Percentiles rank a stretch among this genome's conserved stretches.
phyloP scores from a whole-genome alignment of 495 filamentous ascomycete genomes.

The Lasiosphaeria hispida region DNA sequence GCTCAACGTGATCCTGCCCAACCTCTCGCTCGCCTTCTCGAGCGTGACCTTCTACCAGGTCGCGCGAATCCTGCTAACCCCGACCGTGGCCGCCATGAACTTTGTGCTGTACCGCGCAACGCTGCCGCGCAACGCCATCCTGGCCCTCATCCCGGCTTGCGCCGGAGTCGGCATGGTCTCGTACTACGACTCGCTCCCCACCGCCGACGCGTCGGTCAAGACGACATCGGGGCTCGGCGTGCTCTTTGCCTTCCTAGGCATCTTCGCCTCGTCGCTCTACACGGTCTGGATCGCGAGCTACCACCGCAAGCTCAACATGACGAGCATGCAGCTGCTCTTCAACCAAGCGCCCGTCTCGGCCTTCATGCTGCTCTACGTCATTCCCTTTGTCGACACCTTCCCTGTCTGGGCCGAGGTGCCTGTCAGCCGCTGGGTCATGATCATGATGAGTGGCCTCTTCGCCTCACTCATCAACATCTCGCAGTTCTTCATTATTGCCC shows the following conservation, averaged over 20 bases:
- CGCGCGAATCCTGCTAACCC: constrained; percentile 68
- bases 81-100: constrained; percentile 65
- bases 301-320: constrained; percentile 63
- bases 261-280: constrained; percentile 65
- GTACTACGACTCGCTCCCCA: constrained; percentile 65
- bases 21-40: constrained; percentile 68
- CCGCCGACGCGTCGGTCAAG: constrained; percentile 42
- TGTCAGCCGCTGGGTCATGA: constrained; percentile 51
- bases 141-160: constrained; percentile 63
- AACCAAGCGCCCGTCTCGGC: constrained; percentile 69
- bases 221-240: constrained; percentile 56
- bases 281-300: constrained; percentile 68
- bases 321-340: constrained; percentile 68
- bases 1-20: constrained; percentile 72
- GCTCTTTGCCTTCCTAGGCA: constrained; percentile 62
- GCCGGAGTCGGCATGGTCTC: constrained; percentile 66
- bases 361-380: constrained; percentile 61
- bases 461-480: constrained; percentile 70
- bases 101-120: constrained; percentile 59
- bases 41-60: constrained; percentile 75
- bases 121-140: constrained; percentile 53
- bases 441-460: constrained; percentile 57
- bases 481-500: constrained; percentile 72
- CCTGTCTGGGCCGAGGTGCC: constrained; percentile 52
- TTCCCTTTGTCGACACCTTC: constrained; percentile 63